Base-by-base conservation (phyloP, 2,329 filamentous ascomycete species). In the Aspergillus ustus region DNA sequence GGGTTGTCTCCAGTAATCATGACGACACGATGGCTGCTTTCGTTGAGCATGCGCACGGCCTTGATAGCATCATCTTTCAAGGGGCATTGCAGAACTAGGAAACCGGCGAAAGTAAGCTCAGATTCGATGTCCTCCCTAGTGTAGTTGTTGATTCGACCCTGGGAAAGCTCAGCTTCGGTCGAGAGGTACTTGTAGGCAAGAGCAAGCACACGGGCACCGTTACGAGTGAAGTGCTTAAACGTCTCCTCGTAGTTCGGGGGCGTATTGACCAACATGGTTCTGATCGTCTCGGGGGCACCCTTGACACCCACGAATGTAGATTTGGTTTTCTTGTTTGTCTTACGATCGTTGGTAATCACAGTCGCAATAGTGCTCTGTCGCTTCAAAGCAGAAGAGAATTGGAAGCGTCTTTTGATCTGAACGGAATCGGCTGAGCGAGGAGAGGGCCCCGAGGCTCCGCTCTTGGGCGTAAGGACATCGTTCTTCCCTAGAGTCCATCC, bases 1-100 rank as follows among this genome's bases (percentile, higher is more conserved):
- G 95, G 94, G 76, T 99, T 99, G 77, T 99, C 95, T 74, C 95
- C 95, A 63, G 95, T 99, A 68, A 99, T 99, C 95, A 99, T 99
- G 69, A 99, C 91, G 51, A 97, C 93, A 70, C 95, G 92, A 78
- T 99, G 95, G 80, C 93, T 98, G 79, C 94, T 98, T 82, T 99
- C 95, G 74, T 97, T 99, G 70, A 99, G 85, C 92, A 98, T 97
- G 67, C 91, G 92, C 45, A 99, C 92, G 44, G 95, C 89, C 75
- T 95, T 89, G 79, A 96, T 91, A 51, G 95, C 95, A 76, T 99
- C 95, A 28, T 97, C 93, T 80, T 99, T 99, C 60, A 99, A 84
- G 5, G 95, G 95, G 72, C 93, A 97, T 77, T 97, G 94, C 31
- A 99, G 83, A 55, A 99, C 93, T 65, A 99, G 82, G 82, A 99